Percentiles rank a stretch among this genome's conserved stretches.
phyloP scores from a whole-genome alignment of 2,329 filamentous ascomycete species.

The Xylaria sp. region DNA sequence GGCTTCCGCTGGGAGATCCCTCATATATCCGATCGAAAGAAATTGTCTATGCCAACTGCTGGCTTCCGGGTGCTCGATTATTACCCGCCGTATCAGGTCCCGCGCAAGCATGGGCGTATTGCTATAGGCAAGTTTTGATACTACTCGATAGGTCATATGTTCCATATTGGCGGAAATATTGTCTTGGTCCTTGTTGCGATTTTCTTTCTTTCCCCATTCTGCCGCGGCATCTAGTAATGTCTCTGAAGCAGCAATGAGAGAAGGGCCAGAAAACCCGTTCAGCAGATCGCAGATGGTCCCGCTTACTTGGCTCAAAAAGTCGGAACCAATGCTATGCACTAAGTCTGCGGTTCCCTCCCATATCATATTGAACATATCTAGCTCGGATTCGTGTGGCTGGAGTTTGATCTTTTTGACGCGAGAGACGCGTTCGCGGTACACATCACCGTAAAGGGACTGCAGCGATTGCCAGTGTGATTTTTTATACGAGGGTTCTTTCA shows the following conservation, averaged over 20 bases:
- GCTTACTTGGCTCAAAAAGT: slow-evolving; percentile 16
- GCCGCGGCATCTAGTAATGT: slow-evolving; percentile 25
- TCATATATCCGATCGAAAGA: slow-evolving; percentile 31
- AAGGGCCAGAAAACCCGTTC: slow-evolving; percentile 19
- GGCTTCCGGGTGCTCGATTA: slow-evolving; percentile 33
- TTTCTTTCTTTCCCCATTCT: slow-evolving; percentile 15
- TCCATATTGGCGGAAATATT: slow-evolving; percentile 15
- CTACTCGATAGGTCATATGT: slow-evolving; percentile 9
- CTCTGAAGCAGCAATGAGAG: slow-evolving; percentile 26
- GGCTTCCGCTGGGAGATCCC: slow-evolving; percentile 28
- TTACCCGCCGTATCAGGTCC: slow-evolving; percentile 26
- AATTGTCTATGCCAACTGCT: slow-evolving; percentile 37
- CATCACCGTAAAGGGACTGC: slow-evolving; percentile 4
- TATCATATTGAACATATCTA: slow-evolving; percentile 30
- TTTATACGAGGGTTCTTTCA: slow-evolving; percentile 29
- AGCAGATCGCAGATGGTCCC: slow-evolving; percentile 9
- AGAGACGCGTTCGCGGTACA: slow-evolving; percentile 28
- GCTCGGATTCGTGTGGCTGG: slow-evolving; percentile 12
- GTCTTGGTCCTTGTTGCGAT: slow-evolving; percentile 23
- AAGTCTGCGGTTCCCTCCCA: slow-evolving; percentile 28
- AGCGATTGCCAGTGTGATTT: not conserved
- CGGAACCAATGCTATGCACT: slow-evolving; percentile 23
- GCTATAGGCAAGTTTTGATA: slow-evolving; percentile 22
- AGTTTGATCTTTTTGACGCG: slow-evolving; percentile 29
- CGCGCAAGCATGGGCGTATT: slow-evolving; percentile 24